Conservation (phyloP, 495 filamentous ascomycete genomes). For the Hypoxylon fragiforme region DNA sequence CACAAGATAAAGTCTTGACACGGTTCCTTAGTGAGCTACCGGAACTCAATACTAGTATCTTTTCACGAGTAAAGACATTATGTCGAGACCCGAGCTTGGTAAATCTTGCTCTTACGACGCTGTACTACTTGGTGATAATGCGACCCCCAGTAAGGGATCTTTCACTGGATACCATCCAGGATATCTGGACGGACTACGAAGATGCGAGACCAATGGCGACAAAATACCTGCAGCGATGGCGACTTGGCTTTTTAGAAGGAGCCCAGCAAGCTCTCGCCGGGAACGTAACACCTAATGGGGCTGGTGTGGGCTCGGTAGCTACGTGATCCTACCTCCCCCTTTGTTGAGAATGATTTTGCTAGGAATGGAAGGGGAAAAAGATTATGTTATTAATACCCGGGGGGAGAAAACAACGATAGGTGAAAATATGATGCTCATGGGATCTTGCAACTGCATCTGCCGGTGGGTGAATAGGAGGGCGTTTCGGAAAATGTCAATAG, state of each 20-base stretch:
- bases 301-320: slow-evolving; percentile 13
- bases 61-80: slow-evolving; percentile 74
- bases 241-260: slow-evolving; percentile 53
- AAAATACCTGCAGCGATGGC: slow-evolving; percentile 58
- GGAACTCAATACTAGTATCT: slow-evolving; percentile 67
- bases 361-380: background rate
- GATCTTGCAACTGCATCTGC: background rate
- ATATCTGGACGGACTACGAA: slow-evolving; percentile 79
- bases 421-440: background rate
- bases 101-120: slow-evolving; percentile 51
- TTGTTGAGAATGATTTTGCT: slow-evolving; percentile 3
- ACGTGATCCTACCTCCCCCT: slow-evolving; percentile 30
- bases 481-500: slow-evolving; percentile 1
- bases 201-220: slow-evolving; percentile 56
- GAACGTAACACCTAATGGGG: slow-evolving; percentile 10
- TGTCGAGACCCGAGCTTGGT: slow-evolving; percentile 82
- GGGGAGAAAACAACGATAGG: too few relatives aligned
- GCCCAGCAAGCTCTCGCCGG: slow-evolving; percentile 28
- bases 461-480: background rate
- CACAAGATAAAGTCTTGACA: slow-evolving; percentile 83
- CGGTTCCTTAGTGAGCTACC: slow-evolving; percentile 92
- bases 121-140: slow-evolving; percentile 79
- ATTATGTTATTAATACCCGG: background rate
- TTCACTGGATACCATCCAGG: slow-evolving; percentile 79
- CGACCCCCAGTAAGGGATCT: slow-evolving; percentile 80